These are phyloP conservation scores for Yarrowia keelungensis DNA, from an alignment of 805 yeast species.

Conservation along the genomic window DNA sequence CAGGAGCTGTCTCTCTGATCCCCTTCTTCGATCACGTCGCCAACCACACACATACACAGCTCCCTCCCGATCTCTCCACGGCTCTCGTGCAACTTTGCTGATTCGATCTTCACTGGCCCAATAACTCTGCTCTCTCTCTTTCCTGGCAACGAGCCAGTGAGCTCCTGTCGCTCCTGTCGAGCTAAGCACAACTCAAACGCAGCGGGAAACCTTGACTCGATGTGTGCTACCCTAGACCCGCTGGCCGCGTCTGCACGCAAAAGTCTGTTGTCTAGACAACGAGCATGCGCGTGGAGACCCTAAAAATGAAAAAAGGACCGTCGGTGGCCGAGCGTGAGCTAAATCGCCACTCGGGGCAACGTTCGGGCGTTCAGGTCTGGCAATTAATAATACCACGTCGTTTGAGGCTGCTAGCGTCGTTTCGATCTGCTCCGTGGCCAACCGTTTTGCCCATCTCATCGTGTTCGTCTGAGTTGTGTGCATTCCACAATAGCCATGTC, in stretches of 20 bases:
- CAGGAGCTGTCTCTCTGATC: not conserved
- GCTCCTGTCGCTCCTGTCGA: constrained; percentile 29
- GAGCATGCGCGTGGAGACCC: constrained; percentile 5
- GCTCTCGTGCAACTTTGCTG: constrained; percentile 33
- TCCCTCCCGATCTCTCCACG: not conserved
- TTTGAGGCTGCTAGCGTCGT: too few relatives aligned
- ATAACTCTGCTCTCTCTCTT: constrained; percentile 5
- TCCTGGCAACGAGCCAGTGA: constrained; percentile 15
- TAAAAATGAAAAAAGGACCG: not conserved
- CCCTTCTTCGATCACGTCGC: too few relatives aligned
- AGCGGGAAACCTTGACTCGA: constrained; percentile 14
- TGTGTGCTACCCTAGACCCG: constrained; percentile 9
- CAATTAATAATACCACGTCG: not conserved
- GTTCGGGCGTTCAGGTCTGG: constrained; percentile 2
- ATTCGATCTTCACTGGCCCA: constrained; percentile 4
- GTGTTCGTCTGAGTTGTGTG: not conserved
- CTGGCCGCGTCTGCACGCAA: constrained; percentile 1
- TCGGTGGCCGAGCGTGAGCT: constrained; percentile 12
- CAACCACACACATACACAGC: too few relatives aligned
- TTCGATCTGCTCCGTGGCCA: not conserved
- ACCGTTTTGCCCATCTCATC: not conserved
- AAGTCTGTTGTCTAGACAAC: constrained; percentile 30
- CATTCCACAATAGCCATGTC: constrained; percentile 25
- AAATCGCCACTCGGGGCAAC: constrained; percentile 28
- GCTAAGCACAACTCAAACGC: constrained; percentile 19